A percentile compares a stretch with the other conserved stretches of the same genome.
phyloP scores from a whole-genome alignment of 106 monocot species.

The Dendrobium officinale region DNA sequence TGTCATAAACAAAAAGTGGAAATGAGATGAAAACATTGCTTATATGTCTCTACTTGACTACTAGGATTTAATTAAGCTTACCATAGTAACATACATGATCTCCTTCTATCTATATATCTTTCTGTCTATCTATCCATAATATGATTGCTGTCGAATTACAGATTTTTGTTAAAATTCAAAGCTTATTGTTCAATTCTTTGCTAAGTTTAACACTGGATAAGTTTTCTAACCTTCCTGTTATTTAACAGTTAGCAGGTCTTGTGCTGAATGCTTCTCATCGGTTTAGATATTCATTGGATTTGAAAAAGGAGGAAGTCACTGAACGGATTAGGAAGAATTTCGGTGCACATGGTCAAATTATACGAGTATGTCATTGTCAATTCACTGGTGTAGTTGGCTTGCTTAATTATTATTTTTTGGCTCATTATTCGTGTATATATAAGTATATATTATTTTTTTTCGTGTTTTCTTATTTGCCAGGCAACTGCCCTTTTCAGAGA shows the following conservation, averaged over 20 bases:
- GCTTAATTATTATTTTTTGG: not conserved
- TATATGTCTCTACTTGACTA: too few relatives aligned
- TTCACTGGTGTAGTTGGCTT: not conserved
- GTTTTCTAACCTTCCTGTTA: not conserved
- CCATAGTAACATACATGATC: too few relatives aligned
- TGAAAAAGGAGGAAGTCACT: slow-evolving; percentile 56
- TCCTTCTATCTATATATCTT: too few relatives aligned
- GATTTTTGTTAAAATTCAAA: not conserved
- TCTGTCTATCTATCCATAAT: too few relatives aligned
- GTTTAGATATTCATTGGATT: slow-evolving; percentile 66
- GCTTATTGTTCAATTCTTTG: not conserved
- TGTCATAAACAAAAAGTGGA: too few relatives aligned
- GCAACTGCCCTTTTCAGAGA: slow-evolving; percentile 77
- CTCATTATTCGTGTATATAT: not conserved
- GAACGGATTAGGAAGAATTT: slow-evolving; percentile 50
- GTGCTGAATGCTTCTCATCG: slow-evolving; percentile 63
- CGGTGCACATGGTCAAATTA: slow-evolving; percentile 53
- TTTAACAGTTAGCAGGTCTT: slow-evolving; percentile 53
- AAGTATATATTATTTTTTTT: too few relatives aligned
- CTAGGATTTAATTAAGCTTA: too few relatives aligned
- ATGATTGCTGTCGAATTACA: too few relatives aligned
- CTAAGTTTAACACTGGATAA: not conserved
- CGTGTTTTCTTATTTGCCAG: slow-evolving; percentile 27
- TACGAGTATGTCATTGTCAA: slow-evolving; percentile 24
- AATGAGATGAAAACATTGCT: too few relatives aligned